These are phyloP conservation scores for Zopfia rhizophila DNA, from an alignment of 2,329 filamentous ascomycete genomes.

Conservation along the genomic window DNA sequence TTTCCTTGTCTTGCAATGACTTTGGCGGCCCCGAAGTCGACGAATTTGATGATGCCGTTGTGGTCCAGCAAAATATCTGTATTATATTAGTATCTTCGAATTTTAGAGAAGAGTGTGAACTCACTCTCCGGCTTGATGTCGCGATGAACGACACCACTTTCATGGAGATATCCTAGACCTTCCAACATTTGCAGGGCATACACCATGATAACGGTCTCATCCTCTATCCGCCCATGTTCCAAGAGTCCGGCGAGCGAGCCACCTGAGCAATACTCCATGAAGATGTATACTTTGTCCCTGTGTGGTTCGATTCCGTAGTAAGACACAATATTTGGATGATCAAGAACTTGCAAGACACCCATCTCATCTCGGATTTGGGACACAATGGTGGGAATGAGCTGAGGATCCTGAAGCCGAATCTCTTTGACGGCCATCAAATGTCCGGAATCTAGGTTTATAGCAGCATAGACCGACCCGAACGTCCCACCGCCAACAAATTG, in stretches of 20 bases:
- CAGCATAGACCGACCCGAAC: constrained; percentile 96
- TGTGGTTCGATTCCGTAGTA: constrained; percentile 99
- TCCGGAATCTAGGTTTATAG: constrained; percentile 95
- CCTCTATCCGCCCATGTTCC: constrained; percentile 96
- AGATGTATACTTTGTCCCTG: constrained; percentile 99
- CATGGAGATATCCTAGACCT: constrained; percentile 91
- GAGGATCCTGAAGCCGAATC: constrained; percentile 95
- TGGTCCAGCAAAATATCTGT: constrained; percentile 93
- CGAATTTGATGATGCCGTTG: constrained; percentile 98
- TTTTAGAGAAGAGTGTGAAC: constrained; percentile 46
- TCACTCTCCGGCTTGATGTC: constrained; percentile 97
- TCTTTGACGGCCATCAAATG: constrained; percentile 99
- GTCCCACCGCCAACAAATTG: constrained; percentile 97
- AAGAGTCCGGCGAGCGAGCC: constrained; percentile 89
- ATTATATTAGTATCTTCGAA: constrained; percentile 31
- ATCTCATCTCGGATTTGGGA: constrained; percentile 97
- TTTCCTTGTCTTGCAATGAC: constrained; percentile 94
- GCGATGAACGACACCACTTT: constrained; percentile 90
- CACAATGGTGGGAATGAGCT: constrained; percentile 92
- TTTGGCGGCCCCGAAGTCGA: constrained; percentile 97
- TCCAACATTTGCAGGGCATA: constrained; percentile 95
- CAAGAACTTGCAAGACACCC: constrained; percentile 92
- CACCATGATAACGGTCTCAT: constrained; percentile 97
- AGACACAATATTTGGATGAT: constrained; percentile 97
- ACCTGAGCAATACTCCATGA: constrained; percentile 99